A percentile compares a stretch with the other conserved stretches of the same genome.
Evolutionary conservation across 495 filamentous ascomycete genomes (phyloP).

Genomic region (Neurospora sp.): DNA sequence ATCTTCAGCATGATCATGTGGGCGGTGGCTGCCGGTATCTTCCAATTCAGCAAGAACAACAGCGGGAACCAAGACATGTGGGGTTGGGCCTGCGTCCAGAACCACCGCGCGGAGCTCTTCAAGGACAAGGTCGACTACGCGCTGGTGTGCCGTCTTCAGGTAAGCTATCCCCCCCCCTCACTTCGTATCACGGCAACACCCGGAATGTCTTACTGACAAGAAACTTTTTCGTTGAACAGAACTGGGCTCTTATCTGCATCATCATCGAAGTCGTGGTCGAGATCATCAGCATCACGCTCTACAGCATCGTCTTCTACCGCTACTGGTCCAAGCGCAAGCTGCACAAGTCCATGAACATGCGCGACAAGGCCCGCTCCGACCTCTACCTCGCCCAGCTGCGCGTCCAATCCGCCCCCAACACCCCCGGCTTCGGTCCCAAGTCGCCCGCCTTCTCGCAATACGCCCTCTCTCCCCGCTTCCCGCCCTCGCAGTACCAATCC

Average conservation of each 20-base stretch:
- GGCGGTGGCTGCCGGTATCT: conserved; percentile 74
- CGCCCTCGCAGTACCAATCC: conserved; percentile 37
- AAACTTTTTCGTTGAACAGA: conserved; percentile 34
- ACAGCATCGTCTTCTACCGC: conserved; percentile 90
- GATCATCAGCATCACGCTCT: conserved; percentile 80
- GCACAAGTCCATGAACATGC: conserved; percentile 89
- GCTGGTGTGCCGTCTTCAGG: conserved; percentile 91
- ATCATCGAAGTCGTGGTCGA: conserved; percentile 96
- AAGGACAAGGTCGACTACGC: conserved; percentile 71
- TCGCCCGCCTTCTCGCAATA: conserved; percentile 44
- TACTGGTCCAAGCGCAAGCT: conserved; percentile 92
- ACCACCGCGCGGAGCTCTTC: conserved; percentile 66
- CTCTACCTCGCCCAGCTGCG: conserved; percentile 93
- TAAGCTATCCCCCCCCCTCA: conserved; percentile 27
- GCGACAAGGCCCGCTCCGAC: conserved; percentile 86
- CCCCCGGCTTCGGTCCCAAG: conserved; percentile 70
- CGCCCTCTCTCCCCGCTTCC: conserved; percentile 45
- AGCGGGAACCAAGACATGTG: conserved; percentile 78
- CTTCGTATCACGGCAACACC: not conserved
- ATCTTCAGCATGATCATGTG: conserved; percentile 90
- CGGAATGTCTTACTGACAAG: conserved; percentile 11
- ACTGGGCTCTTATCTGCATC: conserved; percentile 92
- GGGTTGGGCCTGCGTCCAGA: conserved; percentile 93
- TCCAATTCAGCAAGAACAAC: conserved; percentile 64
- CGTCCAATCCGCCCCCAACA: conserved; percentile 87